Conservation (phyloP, 148 eudicot species). For the Camellia granthamiana region DNA sequence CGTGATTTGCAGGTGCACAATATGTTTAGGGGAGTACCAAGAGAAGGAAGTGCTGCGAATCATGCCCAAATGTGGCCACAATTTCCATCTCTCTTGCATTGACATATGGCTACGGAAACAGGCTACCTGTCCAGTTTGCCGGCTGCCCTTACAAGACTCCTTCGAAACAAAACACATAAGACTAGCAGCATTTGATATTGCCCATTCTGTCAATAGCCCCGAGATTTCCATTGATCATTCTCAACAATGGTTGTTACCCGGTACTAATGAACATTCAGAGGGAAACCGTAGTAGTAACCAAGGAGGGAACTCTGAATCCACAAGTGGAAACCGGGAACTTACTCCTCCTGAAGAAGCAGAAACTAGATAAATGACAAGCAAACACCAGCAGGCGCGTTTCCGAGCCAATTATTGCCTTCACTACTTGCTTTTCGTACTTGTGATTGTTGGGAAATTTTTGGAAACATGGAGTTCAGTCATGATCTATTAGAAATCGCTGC, state of each 20-base stretch:
- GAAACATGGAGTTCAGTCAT: neutral
- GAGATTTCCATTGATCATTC: slow-evolving; percentile 17
- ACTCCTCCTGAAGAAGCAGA: slow-evolving; percentile 12
- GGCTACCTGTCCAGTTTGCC: slow-evolving; percentile 75
- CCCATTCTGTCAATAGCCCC: slow-evolving; percentile 14
- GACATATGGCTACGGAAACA: slow-evolving; percentile 67
- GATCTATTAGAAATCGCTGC: neutral
- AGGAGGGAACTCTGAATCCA: neutral
- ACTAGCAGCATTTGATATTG: neutral
- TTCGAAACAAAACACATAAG: slow-evolving; percentile 16
- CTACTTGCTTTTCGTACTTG: neutral
- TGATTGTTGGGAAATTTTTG: too few species aligned
- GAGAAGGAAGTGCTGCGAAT: slow-evolving; percentile 66
- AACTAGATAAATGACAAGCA: slow-evolving; percentile 8
- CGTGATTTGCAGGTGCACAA: slow-evolving; percentile 50
- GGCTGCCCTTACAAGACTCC: slow-evolving; percentile 49
- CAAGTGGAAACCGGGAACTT: neutral
- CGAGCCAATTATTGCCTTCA: neutral
- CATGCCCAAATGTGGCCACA: slow-evolving; percentile 73
- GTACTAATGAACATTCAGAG: neutral
- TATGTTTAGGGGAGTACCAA: slow-evolving; percentile 71
- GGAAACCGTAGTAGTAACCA: slow-evolving; percentile 5
- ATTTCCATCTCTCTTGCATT: slow-evolving; percentile 64
- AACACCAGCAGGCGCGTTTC: neutral
- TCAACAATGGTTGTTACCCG: slow-evolving; percentile 18